Evolutionary conservation across 192 early-diverging fungal genomes (phyloP).

Genomic region (Jimgerdemannia lactiflua): DNA sequence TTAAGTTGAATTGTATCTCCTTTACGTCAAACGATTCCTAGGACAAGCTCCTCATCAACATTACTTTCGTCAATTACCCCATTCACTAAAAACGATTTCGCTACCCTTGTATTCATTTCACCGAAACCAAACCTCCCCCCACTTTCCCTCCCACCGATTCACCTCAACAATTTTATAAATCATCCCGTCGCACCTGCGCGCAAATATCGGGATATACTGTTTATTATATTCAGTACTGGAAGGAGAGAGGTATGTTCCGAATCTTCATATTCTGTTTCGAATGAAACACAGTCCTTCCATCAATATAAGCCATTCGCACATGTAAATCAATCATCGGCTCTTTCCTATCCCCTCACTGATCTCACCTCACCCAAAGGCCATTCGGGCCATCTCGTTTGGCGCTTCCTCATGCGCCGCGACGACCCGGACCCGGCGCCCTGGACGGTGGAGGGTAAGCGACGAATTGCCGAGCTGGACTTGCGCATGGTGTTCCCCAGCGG

Average conservation of each 20-base stretch:
- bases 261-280: not conserved
- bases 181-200: too few relatives aligned
- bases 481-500: slow-evolving; percentile 6
- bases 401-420: slow-evolving; percentile 60
- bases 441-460: slow-evolving; percentile 48
- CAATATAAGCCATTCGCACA: not conserved
- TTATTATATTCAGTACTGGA: slow-evolving; percentile 30
- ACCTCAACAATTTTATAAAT: too few relatives aligned
- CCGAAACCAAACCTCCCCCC: too few relatives aligned
- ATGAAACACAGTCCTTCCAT: not conserved
- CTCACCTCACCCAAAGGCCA: slow-evolving; percentile 10
- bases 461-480: slow-evolving; percentile 42
- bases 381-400: slow-evolving; percentile 53
- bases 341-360: not conserved
- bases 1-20: not conserved
- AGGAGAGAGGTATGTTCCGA: slow-evolving; percentile 26
- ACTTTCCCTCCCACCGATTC: too few relatives aligned
- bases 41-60: too few relatives aligned
- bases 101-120: too few relatives aligned
- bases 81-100: too few relatives aligned
- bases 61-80: too few relatives aligned
- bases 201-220: not conserved
- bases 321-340: not conserved
- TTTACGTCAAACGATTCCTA: too few relatives aligned
- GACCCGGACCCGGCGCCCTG: slow-evolving; percentile 63